Percentiles rank a stretch among this genome's conserved stretches.
Evolutionary conservation across 768 basidiomycete genomes (phyloP).

Genomic region (Lactarius psammicola): DNA sequence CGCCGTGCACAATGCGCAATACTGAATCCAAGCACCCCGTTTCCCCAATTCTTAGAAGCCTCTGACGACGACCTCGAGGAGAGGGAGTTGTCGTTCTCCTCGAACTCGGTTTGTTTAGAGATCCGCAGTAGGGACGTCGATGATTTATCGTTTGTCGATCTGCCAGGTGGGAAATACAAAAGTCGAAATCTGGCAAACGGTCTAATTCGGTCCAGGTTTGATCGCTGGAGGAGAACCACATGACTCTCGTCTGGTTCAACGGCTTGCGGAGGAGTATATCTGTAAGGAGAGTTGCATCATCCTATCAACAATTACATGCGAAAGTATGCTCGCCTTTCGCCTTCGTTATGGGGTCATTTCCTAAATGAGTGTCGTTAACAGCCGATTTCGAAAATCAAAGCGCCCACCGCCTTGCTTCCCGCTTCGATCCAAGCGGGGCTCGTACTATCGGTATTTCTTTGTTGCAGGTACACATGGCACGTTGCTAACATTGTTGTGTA

Average conservation of each 20-base stretch:
- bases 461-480: background rate
- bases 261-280: slow-evolving; percentile 59
- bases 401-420: slow-evolving; percentile 59
- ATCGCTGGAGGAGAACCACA: slow-evolving; percentile 44
- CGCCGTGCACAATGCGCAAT: slow-evolving; percentile 63
- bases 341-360: background rate
- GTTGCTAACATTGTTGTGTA: background rate
- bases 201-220: slow-evolving; percentile 43
- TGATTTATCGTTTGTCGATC: slow-evolving; percentile 43
- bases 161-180: slow-evolving; percentile 38
- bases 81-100: slow-evolving; percentile 37
- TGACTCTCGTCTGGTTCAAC: slow-evolving; percentile 63
- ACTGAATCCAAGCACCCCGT: slow-evolving; percentile 50
- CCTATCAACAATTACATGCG: slow-evolving; percentile 59
- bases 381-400: slow-evolving; percentile 83
- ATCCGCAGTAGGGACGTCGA: slow-evolving; percentile 40
- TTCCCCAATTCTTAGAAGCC: slow-evolving; percentile 41
- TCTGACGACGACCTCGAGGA: slow-evolving; percentile 34
- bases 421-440: slow-evolving; percentile 57
- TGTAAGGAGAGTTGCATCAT: slow-evolving; percentile 59
- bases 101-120: slow-evolving; percentile 39
- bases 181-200: background rate
- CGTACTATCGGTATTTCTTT: slow-evolving; percentile 61
- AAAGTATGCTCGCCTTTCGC: slow-evolving; percentile 48
- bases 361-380: slow-evolving; percentile 32